Evolutionary conservation across 176 grass and related monocot genomes (phyloP), one percentile per base, ranked within the genome.

Genomic region (Melocanna baccifera): DNA sequence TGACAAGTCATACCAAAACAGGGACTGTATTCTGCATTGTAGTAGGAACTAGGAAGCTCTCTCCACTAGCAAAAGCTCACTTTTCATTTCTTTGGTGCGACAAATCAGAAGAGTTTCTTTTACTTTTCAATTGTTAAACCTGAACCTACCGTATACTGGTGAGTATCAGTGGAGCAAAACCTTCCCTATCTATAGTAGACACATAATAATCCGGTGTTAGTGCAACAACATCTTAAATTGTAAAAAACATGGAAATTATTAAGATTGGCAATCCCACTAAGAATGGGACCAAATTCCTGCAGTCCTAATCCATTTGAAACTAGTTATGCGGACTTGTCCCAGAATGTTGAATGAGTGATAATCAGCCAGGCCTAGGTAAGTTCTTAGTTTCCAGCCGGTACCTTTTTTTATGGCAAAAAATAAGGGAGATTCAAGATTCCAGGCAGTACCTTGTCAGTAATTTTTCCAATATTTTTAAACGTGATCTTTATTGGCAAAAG

Each of bases 171-270:
- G 12, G 10, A 68, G 25, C 34, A 29, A 81, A 29, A 46, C 0
- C 37, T 40, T 37, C 12, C 29, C 20, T 67, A 43, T 48, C 29
- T 79, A 13, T 79, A 29, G 6, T 47, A 66, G 0, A 59, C 16
- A 71, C 7, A 26, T 72, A 28, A 23, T 72, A 29, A 48, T 72
- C 42, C 26, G 13, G 13, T 46, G 14, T 72, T 63, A 63, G 69
- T 72, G 69, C 43, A 47, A 46, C 5, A 14, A 2, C 41, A 47
- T 14, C 69, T 72, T 47, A 30, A 13, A 28, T 63, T 63, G 26
- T 63, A 30, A 63, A 63, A 30, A 63, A 28, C 26, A 15, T 55
- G 51, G 56, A 85, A 85, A 20, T 26, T 7, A 78, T 57, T 85
- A 51, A 50, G 28, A 69, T 71, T 48, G 42, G 47, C 68, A 47